Percentiles rank a stretch among this genome's conserved stretches.
Conservation (phyloP, 768 basidiomycete genomes). For the Polyporus arcularius region DNA sequence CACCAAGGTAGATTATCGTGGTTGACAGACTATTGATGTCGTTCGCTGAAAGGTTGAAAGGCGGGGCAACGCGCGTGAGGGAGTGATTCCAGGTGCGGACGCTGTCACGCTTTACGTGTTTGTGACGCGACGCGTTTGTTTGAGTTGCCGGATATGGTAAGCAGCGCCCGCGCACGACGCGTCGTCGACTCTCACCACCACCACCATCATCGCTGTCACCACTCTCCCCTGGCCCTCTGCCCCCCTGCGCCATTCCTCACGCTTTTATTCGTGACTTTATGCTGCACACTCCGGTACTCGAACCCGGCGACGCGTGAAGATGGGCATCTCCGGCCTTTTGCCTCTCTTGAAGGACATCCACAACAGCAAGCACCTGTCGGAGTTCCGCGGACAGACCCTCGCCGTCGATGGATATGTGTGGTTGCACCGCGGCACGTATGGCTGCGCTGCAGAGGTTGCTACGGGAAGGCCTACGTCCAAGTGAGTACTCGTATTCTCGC, state of each 20-base stretch:
- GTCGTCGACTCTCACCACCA: not conserved
- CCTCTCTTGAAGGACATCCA: constrained; percentile 92
- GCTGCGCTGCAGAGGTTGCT: constrained; percentile 89
- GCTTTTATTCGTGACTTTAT: not conserved
- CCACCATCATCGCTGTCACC: not conserved
- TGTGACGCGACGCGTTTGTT: constrained; percentile 22
- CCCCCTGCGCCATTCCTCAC: not conserved
- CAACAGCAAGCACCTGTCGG: constrained; percentile 71
- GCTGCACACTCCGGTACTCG: not conserved
- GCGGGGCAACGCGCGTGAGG: too few species aligned
- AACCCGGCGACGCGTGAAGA: constrained; percentile 32
- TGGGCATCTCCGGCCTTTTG: constrained; percentile 93
- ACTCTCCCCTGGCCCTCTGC: not conserved
- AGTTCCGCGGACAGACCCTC: constrained; percentile 81
- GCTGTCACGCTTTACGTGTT: too few species aligned
- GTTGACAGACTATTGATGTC: too few species aligned
- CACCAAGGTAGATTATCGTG: too few species aligned
- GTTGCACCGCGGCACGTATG: constrained; percentile 86
- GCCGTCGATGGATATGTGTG: constrained; percentile 97
- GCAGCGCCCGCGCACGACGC: constrained; percentile 3
- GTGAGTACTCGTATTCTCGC: constrained; percentile 47
- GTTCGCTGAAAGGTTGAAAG: too few species aligned
- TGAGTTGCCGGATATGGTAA: not conserved
- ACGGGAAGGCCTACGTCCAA: constrained; percentile 81
- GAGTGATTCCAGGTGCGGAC: too few species aligned